Conservation (phyloP, 83 land plant species). For the Thuja plicata region DNA sequence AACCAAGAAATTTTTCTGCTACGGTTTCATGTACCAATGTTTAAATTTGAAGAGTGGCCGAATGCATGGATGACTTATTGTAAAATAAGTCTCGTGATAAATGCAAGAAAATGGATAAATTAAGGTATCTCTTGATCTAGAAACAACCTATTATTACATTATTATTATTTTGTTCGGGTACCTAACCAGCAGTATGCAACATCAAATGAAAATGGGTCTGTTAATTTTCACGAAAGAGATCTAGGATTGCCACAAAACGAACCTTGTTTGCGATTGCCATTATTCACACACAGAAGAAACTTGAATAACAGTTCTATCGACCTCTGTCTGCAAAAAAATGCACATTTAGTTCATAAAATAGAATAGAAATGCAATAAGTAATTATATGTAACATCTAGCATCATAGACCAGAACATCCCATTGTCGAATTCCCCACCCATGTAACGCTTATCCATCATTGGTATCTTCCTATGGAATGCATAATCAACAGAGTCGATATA, state of each 20-base stretch:
- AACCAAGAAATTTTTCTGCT: neutral
- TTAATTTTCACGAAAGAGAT: neutral
- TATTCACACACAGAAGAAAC: neutral
- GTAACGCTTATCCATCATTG: neutral
- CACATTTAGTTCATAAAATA: neutral
- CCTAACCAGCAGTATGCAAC: neutral
- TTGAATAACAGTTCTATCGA: slow-evolving; percentile 1
- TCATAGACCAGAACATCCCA: neutral
- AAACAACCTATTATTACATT: neutral
- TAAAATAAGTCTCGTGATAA: neutral
- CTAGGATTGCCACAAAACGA: neutral
- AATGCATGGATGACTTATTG: neutral
- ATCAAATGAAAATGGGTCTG: neutral
- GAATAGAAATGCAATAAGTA: neutral
- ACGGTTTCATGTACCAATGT: neutral
- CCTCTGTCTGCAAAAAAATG: neutral
- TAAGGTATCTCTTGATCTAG: neutral
- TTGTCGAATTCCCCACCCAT: neutral
- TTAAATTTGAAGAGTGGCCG: neutral
- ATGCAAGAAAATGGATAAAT: neutral
- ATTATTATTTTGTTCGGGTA: neutral
- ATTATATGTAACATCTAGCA: neutral
- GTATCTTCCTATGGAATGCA: neutral
- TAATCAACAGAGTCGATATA: neutral
- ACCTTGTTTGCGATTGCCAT: slow-evolving; percentile 10